Conservation (phyloP, 495 filamentous ascomycete genomes). For the Penicillium nucicola region DNA sequence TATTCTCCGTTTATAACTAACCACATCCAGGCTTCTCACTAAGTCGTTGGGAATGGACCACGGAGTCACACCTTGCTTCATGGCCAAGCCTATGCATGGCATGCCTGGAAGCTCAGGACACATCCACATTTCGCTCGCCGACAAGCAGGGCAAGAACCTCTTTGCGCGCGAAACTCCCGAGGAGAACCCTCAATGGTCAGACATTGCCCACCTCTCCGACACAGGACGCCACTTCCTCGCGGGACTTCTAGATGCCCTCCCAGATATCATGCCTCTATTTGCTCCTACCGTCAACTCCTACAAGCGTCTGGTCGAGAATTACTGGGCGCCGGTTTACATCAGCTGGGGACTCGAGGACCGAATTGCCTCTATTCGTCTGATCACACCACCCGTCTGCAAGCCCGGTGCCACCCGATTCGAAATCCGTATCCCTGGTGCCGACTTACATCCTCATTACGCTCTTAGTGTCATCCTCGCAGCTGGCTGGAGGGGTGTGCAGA, state of each 20-base stretch:
- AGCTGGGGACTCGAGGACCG: constrained; percentile 93
- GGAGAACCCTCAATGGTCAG: constrained; percentile 60
- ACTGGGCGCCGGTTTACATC: constrained; percentile 93
- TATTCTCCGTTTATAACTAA: neutral
- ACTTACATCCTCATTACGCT: constrained; percentile 81
- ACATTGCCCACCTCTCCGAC: constrained; percentile 74
- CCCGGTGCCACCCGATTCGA: constrained; percentile 80
- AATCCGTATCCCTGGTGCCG: constrained; percentile 81
- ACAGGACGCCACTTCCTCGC: constrained; percentile 85
- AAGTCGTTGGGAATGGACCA: constrained; percentile 76
- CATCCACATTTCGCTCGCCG: constrained; percentile 77
- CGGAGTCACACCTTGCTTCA: constrained; percentile 91
- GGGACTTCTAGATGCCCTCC: constrained; percentile 77
- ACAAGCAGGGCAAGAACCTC: constrained; percentile 64
- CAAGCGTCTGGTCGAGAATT: constrained; percentile 93
- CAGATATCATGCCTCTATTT: constrained; percentile 88
- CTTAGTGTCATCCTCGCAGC: constrained; percentile 75
- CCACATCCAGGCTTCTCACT: constrained; percentile 57
- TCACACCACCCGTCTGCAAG: constrained; percentile 76
- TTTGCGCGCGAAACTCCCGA: constrained; percentile 69
- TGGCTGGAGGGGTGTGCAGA: constrained; percentile 81
- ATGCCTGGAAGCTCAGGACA: constrained; percentile 88
- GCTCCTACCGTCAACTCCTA: constrained; percentile 93
- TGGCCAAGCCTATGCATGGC: constrained; percentile 88
- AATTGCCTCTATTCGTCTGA: constrained; percentile 80